Evolutionary conservation across 805 yeast species (phyloP).

Genomic region (Pichia californica): DNA sequence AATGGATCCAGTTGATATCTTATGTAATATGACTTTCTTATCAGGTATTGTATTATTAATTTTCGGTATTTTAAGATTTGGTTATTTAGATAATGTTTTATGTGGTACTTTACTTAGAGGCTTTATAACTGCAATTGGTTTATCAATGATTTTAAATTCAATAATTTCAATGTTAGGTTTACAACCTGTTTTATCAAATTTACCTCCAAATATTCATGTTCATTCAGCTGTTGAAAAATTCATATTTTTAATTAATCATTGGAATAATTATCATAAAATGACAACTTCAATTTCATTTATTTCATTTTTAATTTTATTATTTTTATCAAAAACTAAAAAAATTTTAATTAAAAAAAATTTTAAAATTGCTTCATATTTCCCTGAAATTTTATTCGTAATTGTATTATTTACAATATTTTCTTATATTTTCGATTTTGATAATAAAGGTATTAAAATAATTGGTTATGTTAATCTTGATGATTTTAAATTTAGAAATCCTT

Average conservation of each 20-base stretch:
- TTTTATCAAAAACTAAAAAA: conserved; percentile 37
- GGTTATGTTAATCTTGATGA: conserved; percentile 57
- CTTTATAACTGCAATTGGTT: conserved; percentile 78
- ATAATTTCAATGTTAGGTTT: conserved; percentile 68
- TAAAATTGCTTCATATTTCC: conserved; percentile 55
- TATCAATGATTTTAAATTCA: conserved; percentile 76
- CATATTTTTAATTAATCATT: conserved; percentile 46
- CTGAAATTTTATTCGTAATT: conserved; percentile 81
- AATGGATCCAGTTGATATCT: conserved; percentile 46
- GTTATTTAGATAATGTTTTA: conserved; percentile 75
- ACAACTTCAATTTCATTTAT: conserved; percentile 55
- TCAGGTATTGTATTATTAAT: conserved; percentile 69
- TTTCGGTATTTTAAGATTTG: conserved; percentile 77
- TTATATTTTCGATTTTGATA: conserved; percentile 38
- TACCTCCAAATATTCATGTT: conserved; percentile 42
- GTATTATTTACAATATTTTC: conserved; percentile 52
- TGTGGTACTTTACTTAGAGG: conserved; percentile 76
- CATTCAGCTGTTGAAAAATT: conserved; percentile 71
- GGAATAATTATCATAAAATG: conserved; percentile 42
- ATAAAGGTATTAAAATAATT: conserved; percentile 55
- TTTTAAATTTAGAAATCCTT: conserved; percentile 51
- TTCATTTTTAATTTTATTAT: conserved; percentile 41
- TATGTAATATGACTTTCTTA: conserved; percentile 63
- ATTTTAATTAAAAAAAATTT: conserved; percentile 27
- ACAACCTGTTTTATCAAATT: conserved; percentile 35